Evolutionary conservation across 768 basidiomycete genomes (phyloP).

Genomic region (Macrolepiota dolichaula): DNA sequence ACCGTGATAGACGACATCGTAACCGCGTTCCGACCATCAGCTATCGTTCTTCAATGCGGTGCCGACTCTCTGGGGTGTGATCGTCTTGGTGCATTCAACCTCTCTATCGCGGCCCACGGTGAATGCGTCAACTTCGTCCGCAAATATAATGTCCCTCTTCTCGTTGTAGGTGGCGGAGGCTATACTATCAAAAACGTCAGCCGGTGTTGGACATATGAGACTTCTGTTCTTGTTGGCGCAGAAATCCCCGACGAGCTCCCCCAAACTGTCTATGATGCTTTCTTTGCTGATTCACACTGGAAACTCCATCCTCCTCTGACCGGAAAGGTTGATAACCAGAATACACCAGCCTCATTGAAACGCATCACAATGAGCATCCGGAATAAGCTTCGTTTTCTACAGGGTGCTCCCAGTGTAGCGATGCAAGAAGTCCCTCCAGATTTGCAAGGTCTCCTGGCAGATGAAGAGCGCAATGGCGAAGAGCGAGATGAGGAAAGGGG

Average conservation of each 20-base stretch:
- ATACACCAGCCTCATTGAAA: conserved; percentile 78
- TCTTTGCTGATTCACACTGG: conserved; percentile 90
- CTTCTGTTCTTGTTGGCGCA: conserved; percentile 84
- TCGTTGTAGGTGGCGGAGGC: conserved; percentile 93
- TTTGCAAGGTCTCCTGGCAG: conserved; percentile 70
- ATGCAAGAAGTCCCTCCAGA: conserved; percentile 98
- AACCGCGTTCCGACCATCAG: conserved; percentile 78
- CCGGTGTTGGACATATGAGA: conserved; percentile 99
- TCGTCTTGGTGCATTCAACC: conserved; percentile 93
- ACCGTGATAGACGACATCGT: conserved; percentile 94
- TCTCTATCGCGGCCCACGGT: conserved; percentile 95
- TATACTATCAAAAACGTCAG: conserved; percentile 97
- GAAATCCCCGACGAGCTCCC: conserved; percentile 86
- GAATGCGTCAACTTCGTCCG: conserved; percentile 98
- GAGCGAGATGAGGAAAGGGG: conserved; percentile 70
- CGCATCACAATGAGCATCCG: conserved; percentile 82
- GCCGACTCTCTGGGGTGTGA: conserved; percentile 96
- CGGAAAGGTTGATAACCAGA: conserved; percentile 90
- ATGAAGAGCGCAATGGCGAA: conserved; percentile 65
- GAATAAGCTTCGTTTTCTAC: conserved; percentile 86
- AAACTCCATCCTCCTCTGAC: conserved; percentile 91
- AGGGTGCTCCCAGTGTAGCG: conserved; percentile 93
- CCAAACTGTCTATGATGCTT: conserved; percentile 84
- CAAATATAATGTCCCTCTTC: conserved; percentile 83
- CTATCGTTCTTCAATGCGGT: conserved; percentile 95